Base-by-base conservation (phyloP, 179 eudicot species). In the Monotropa hypopitys region DNA sequence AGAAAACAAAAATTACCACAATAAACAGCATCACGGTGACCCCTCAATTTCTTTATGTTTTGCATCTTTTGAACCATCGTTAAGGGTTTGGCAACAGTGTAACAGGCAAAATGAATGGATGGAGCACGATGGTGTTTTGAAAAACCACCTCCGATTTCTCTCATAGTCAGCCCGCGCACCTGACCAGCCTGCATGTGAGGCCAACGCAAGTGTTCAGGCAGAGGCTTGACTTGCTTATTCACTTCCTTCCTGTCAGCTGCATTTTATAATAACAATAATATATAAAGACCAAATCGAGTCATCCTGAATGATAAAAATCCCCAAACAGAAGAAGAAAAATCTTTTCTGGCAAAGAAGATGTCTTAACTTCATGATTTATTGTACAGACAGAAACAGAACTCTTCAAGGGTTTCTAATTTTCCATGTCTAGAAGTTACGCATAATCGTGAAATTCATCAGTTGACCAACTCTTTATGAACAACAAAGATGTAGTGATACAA, bases 71-170 rank as follows among this genome's bases (percentile, higher is more conserved):
- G 97, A 70, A 96, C 97, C 93, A 96, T 85, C 38, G 89, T 89
- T 78, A 92, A 88, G 26, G 99, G 98, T 86, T 94, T 96, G 61
- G 96, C 98, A 57, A 94, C 86, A 76, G 98, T 86, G 87, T 94
- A 90, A 84, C 99, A 93, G 38, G 99, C 91, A 72, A 88, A 86
- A 69, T 88, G 96, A 73, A 88, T 85, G 69, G 99, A 86, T 82
- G 99, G 98, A 54, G 98, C 91, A 30, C 99, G 92, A 75, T 94
- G 96, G 78, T 96, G 99, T 79, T 92, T 94, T 8, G 88, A 69
- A 81, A 96, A 96, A 81, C 99, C 99, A 77, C 99, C 99, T 83
- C 99, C 98, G 35, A 96, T 88, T 83, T 94, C 99, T 84, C 99
- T 89, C 79, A 96, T 81, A 62, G 89, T 85, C 79, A 96, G 85